Percentiles rank a stretch among this genome's conserved stretches.
Evolutionary conservation across 2,329 filamentous ascomycete species (phyloP).

Genomic region (Trichophyton schoenleinii): DNA sequence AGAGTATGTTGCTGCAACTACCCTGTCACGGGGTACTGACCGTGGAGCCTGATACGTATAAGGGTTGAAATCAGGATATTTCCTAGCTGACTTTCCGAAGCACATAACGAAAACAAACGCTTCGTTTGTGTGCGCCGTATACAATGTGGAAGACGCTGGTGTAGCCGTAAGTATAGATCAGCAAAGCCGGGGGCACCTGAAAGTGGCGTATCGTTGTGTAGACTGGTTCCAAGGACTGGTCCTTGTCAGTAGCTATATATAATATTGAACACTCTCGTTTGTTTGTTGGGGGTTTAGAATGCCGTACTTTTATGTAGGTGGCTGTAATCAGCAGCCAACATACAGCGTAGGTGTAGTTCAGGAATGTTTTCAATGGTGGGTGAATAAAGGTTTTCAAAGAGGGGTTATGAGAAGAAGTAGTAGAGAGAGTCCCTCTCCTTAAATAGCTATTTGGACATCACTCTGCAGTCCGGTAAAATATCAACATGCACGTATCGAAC

Average conservation of each 20-base stretch:
- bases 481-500: not conserved
- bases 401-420: not conserved
- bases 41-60: not conserved
- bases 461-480: not conserved
- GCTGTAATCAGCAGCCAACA: too few species aligned
- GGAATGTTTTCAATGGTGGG: too few species aligned
- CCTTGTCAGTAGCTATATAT: too few species aligned
- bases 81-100: conserved; percentile 1
- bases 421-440: not conserved
- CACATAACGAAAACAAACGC: not conserved
- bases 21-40: not conserved
- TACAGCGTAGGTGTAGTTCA: too few species aligned
- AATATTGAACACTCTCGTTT: too few species aligned
- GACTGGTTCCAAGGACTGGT: too few species aligned
- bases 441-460: not conserved
- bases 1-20: not conserved
- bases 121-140: not conserved
- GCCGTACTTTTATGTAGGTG: too few species aligned
- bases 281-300: too few species aligned
- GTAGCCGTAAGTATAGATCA: not conserved
- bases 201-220: too few species aligned
- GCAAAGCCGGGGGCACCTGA: not conserved
- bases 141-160: not conserved
- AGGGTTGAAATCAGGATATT: conserved; percentile 2
- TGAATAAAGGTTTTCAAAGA: not conserved